Percentiles rank a stretch among this genome's conserved stretches.
phyloP scores from a whole-genome alignment of 768 basidiomycete species.

The Lyophyllum semitale region DNA sequence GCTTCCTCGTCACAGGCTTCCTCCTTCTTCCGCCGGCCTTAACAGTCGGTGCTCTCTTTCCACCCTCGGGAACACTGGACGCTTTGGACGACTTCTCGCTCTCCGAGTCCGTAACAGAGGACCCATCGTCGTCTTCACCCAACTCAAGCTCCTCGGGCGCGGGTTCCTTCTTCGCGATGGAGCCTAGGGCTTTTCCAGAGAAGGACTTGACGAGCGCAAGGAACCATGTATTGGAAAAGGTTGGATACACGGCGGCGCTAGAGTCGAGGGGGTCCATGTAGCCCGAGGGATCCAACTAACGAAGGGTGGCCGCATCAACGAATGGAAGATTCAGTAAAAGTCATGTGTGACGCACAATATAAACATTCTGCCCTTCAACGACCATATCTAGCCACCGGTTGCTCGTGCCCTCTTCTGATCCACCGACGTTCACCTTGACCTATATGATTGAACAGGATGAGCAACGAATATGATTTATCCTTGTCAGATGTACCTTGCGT shows the following conservation, averaged over 20 bases:
- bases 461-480: background rate
- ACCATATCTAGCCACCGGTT: constrained; percentile 75
- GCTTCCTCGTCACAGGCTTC: constrained; percentile 49
- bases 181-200: constrained; percentile 26
- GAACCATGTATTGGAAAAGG: constrained; percentile 72
- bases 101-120: constrained; percentile 45
- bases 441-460: constrained; percentile 23
- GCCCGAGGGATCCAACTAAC: constrained; percentile 64
- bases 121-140: constrained; percentile 38
- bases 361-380: constrained; percentile 76
- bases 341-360: constrained; percentile 55
- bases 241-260: constrained; percentile 58
- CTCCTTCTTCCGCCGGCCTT: constrained; percentile 69
- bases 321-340: background rate
- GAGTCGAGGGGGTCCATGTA: constrained; percentile 59
- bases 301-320: background rate
- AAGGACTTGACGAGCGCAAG: constrained; percentile 44
- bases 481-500: constrained; percentile 64
- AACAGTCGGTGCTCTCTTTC: constrained; percentile 38
- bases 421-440: constrained; percentile 76
- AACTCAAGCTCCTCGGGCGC: constrained; percentile 19
- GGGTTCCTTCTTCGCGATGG: constrained; percentile 20
- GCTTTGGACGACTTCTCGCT: constrained; percentile 44
- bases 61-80: constrained; percentile 35
- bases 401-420: constrained; percentile 53